A percentile compares a stretch with the other conserved stretches of the same genome.
Conservation (phyloP, 192 early-diverging fungal species). For the Coemansia erecta region DNA sequence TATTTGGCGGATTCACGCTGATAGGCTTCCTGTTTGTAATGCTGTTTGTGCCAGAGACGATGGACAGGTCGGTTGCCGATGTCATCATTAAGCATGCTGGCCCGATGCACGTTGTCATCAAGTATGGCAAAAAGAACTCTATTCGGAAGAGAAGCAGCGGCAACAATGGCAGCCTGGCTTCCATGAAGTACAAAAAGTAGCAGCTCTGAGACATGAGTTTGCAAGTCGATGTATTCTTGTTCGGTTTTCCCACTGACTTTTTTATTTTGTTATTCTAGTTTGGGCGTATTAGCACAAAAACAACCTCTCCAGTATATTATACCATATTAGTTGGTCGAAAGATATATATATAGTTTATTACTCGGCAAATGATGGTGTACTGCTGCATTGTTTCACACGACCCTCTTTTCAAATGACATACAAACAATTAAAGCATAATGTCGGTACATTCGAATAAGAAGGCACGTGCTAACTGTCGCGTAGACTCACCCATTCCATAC, state of each 20-base stretch:
- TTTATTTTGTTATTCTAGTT: not conserved
- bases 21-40: constrained; percentile 52
- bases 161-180: constrained; percentile 1
- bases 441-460: too few species aligned
- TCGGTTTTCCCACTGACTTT: too few species aligned
- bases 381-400: too few species aligned
- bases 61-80: constrained; percentile 55
- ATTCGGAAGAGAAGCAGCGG: constrained; percentile 2
- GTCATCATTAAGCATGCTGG: constrained; percentile 26
- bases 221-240: too few species aligned
- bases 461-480: too few species aligned
- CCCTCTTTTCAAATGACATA: too few species aligned
- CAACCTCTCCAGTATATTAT: not conserved
- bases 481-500: too few species aligned
- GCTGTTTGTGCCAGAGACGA: constrained; percentile 73
- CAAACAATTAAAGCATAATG: too few species aligned
- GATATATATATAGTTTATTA: not conserved
- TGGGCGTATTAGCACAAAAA: constrained; percentile 1
- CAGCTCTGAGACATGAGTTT: not conserved
- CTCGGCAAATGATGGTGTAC: too few species aligned
- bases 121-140: not conserved
- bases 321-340: not conserved
- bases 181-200: constrained; percentile 2
- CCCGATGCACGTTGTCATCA: constrained; percentile 24
- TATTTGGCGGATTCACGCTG: constrained; percentile 61